Evolutionary conservation across 2,329 filamentous ascomycete species (phyloP), one percentile per base, ranked within the genome.

Genomic region (Cadophora luteo-olivacea): DNA sequence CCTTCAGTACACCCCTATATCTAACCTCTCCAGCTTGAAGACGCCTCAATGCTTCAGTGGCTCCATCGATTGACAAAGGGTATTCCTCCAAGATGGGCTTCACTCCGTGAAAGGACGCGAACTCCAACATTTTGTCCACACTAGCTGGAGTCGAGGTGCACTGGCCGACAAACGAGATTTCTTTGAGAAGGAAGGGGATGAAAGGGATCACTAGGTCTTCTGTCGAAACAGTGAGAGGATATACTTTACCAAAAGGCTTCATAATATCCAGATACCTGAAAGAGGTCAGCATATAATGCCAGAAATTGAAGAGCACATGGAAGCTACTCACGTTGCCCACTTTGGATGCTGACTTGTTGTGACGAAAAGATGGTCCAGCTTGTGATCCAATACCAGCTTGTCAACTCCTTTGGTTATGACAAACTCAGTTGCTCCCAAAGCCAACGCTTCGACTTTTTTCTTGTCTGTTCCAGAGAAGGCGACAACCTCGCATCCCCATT

Each of bases 401-500:
- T 22, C 12, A 76, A 67, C 81, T 4, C 29, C 45, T 25, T 86
- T 79, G 79, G 84, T 80, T 14, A 82, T 84, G 6, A 83, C 81
- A 70, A 81, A 83, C 14, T 77, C 75, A 51, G 84, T 84, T 0
- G 89, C 89, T 8, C 89, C 89, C 58, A 91, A 82, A 65, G 84
- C 83, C 70, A 82, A 79, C 16, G 86, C 86, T 72, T 91, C 87
- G 0, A 82, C 82, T 36, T 79, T 82, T 81, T 91, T 91, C 77
- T 78, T 73, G 0, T 82, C 81, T 0, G 83, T 86, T 68, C 88
- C 85, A 8, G 87, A 88, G 70, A 91, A 84, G 11, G 86, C 89
- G 16, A 88, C 86, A 4, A 89, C 84, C 2, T 84, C 83, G 24
- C 88, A 89, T 7, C 89, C 89, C 5, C 94, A 81, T 0, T 91